Evolutionary conservation across 2,329 filamentous ascomycete species (phyloP).

Genomic region (Rutstroemia sp.): DNA sequence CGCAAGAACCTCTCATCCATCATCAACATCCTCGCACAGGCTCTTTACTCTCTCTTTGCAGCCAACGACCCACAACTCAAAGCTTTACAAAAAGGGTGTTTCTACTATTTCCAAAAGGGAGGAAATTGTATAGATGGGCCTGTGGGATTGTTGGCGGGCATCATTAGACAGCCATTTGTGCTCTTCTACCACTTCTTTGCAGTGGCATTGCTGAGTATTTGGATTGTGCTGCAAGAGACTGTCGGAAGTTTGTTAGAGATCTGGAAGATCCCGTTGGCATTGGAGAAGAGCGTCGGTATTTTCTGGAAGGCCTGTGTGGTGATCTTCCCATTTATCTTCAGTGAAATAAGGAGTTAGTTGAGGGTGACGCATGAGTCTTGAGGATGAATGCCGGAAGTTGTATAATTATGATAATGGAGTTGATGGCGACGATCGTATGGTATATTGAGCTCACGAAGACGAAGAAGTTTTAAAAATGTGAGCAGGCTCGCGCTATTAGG

Average conservation of each 20-base stretch:
- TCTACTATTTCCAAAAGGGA: constrained; percentile 77
- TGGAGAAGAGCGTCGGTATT: constrained; percentile 60
- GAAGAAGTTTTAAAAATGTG: too few relatives aligned
- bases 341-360: constrained; percentile 44
- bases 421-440: too few relatives aligned
- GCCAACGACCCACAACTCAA: constrained; percentile 71
- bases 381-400: too few relatives aligned
- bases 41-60: constrained; percentile 85
- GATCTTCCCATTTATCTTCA: constrained; percentile 74
- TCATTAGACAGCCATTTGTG: constrained; percentile 68
- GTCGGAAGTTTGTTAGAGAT: constrained; percentile 42
- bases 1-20: constrained; percentile 77
- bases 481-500: too few relatives aligned
- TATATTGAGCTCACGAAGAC: too few relatives aligned
- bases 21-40: constrained; percentile 97
- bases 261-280: constrained; percentile 54
- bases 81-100: constrained; percentile 82
- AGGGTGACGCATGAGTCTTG: too few relatives aligned
- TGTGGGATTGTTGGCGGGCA: constrained; percentile 71
- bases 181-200: constrained; percentile 92
- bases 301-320: constrained; percentile 76
- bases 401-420: too few relatives aligned
- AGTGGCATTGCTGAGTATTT: constrained; percentile 83
- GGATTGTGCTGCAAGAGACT: constrained; percentile 42
- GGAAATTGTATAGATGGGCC: constrained; percentile 70